Evolutionary conservation across 179 eudicot genomes (phyloP), one percentile per base, ranked within the genome.

Genomic region (Beta corolliflora): DNA sequence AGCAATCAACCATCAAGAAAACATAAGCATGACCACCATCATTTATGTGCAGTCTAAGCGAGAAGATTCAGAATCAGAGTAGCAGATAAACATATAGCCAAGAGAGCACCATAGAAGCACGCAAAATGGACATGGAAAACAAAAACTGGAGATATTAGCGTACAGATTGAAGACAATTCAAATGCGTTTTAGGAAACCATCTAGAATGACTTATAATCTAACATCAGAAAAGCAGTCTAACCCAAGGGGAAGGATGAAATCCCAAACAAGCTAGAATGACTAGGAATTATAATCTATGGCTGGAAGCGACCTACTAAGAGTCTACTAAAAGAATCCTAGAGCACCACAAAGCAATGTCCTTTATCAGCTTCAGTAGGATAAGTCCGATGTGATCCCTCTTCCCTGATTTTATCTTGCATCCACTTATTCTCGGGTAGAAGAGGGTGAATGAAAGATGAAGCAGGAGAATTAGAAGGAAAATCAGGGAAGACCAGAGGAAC

Each of bases 1-100:
- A 63, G 54, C 44, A 77, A 60, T 55, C 11, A 48, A 12, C 64
- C 77, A 65, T 5, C 54, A 83, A 66, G 5, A 76, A 55, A 71
- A 64, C 8, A 44, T 23, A 59, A 5, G 44, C 76, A 60, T 71
- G 18, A 75, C 21, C 53, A 71, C 21, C 44, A 31, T 48, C 16
- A 36, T 7, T 19, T 8, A 31, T 76, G 55, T 6, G 14, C 18
- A 74, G 25, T 71, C 68, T 11, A 70, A 73, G 60, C 53, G 54
- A 48, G 44, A 52, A 19, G 54, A 69, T 50, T 14, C 18, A 46
- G 44, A 73, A 50, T 67, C 45, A 18, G 54, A 61, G 16, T 21
- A 10, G 56, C 29, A 50, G 19, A 18, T 4, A 6, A 71, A 23
- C 74, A 45, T 9, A 70, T 2, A 70, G 31, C 31, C 21, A 15